Evolutionary conservation across 805 yeast genomes (phyloP).

Genomic region (Schwanniomyces polymorphus): DNA sequence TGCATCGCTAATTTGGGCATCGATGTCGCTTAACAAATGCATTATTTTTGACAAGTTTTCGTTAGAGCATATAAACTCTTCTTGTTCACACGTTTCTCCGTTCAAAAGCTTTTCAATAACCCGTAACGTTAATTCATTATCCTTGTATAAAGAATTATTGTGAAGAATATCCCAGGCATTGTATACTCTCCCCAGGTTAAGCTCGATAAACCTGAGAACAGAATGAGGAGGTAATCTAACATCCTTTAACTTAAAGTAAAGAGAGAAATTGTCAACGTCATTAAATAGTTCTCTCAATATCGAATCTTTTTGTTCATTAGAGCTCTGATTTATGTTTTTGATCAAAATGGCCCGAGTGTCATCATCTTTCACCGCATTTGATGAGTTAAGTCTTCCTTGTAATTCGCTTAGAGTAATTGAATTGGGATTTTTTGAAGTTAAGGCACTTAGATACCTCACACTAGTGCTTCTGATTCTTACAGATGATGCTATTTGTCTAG

Average conservation of each 20-base stretch:
- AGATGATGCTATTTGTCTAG: not conserved
- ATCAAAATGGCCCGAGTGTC: conserved; percentile 6
- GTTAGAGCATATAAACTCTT: conserved; percentile 12
- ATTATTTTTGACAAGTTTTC: conserved; percentile 9
- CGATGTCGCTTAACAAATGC: conserved; percentile 1
- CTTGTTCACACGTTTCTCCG: conserved; percentile 41
- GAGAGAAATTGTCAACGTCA: conserved; percentile 23
- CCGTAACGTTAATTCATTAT: conserved; percentile 18
- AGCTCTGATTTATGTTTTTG: conserved; percentile 10
- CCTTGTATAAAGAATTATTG: conserved; percentile 17
- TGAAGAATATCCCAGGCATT: conserved; percentile 49
- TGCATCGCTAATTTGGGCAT: not conserved
- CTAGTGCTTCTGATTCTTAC: not conserved
- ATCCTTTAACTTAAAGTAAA: conserved; percentile 23
- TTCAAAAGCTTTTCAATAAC: conserved; percentile 35
- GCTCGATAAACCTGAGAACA: conserved; percentile 25
- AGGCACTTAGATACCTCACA: conserved; percentile 4
- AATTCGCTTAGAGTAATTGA: conserved; percentile 4
- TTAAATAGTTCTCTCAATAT: conserved; percentile 18
- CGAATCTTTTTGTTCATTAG: conserved; percentile 10
- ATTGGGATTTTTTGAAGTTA: conserved; percentile 6
- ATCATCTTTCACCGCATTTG: conserved; percentile 7
- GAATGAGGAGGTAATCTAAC: conserved; percentile 14
- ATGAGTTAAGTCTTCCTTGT: conserved; percentile 1
- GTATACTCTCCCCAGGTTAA: conserved; percentile 55